phyloP scores from a whole-genome alignment of 768 basidiomycete species.

The Collybia sordida region DNA sequence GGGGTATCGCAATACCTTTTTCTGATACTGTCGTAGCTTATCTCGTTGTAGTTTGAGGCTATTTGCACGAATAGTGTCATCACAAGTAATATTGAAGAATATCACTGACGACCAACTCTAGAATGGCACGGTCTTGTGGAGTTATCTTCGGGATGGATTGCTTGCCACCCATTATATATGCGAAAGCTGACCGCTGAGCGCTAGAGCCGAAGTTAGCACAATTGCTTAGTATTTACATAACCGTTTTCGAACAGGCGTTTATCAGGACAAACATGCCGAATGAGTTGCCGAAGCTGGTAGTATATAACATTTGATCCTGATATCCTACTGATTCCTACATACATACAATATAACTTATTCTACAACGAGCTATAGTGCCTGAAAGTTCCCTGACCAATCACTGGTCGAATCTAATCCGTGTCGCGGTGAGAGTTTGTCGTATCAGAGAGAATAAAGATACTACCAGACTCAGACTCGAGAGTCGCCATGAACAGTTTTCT shows the following conservation, averaged over 20 bases:
- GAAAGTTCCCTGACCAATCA: no score
- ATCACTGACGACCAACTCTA: conserved; percentile 68
- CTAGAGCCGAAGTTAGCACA: neutral
- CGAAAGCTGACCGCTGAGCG: neutral
- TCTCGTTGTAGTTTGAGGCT: conserved; percentile 97
- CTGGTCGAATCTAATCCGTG: no score
- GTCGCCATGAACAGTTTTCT: no score
- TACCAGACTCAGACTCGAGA: no score
- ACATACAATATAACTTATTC: no score
- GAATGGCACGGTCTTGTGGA: conserved; percentile 88
- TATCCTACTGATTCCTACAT: neutral
- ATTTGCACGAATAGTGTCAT: conserved; percentile 11
- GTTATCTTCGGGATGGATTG: conserved; percentile 89
- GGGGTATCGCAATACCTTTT: conserved; percentile 53
- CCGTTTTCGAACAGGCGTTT: neutral
- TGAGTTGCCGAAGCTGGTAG: neutral
- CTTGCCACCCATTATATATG: conserved; percentile 56
- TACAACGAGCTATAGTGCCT: no score
- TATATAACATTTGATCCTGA: neutral
- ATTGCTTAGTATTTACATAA: neutral
- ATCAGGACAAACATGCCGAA: neutral
- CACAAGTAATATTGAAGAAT: conserved; percentile 12
- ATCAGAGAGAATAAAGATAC: no score
- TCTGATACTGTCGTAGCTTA: conserved; percentile 94
- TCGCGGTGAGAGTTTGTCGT: no score